Evolutionary conservation across 2,329 filamentous ascomycete genomes (phyloP).

Genomic region (Cordyceps cicadae): DNA sequence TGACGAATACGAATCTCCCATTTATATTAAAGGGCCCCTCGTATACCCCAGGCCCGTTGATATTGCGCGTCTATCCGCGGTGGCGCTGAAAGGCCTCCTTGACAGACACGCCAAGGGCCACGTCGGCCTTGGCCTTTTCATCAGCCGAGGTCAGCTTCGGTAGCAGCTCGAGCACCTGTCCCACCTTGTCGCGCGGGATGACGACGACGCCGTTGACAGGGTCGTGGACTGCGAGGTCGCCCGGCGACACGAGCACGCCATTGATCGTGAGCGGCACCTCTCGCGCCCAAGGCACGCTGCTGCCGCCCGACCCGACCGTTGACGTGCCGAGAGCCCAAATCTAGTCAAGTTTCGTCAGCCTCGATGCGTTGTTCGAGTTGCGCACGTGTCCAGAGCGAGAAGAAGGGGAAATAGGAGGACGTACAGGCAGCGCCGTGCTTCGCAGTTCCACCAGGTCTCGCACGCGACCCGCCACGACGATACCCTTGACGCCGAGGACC

Average conservation of each 20-base stretch:
- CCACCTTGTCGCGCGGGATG: conserved; percentile 54
- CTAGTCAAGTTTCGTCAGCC: conserved; percentile 20
- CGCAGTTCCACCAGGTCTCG: conserved; percentile 56
- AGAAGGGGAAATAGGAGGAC: conserved; percentile 18
- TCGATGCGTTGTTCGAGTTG: background rate
- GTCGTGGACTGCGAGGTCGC: conserved; percentile 65
- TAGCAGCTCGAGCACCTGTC: conserved; percentile 52
- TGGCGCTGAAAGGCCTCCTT: conserved; percentile 58
- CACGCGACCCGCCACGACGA: conserved; percentile 60
- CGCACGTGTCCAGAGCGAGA: no score
- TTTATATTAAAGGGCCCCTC: conserved; percentile 17
- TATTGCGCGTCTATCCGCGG: conserved; percentile 21
- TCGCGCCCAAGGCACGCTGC: conserved; percentile 47
- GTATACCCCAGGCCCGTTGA: background rate
- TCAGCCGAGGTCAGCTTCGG: conserved; percentile 44
- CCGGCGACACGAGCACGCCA: conserved; percentile 36
- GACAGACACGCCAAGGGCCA: conserved; percentile 53
- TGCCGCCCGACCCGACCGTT: conserved; percentile 48
- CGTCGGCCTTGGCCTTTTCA: conserved; percentile 54
- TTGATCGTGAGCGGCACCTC: conserved; percentile 37
- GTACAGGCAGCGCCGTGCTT: conserved; percentile 46
- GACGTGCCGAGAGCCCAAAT: conserved; percentile 51
- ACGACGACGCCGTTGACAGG: conserved; percentile 60
- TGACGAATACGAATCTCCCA: conserved; percentile 19
- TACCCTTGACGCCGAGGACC: conserved; percentile 47